These are phyloP conservation scores for Sphaerosporella brunnea DNA, from an alignment of 495 filamentous ascomycete genomes.

Conservation along the genomic window DNA sequence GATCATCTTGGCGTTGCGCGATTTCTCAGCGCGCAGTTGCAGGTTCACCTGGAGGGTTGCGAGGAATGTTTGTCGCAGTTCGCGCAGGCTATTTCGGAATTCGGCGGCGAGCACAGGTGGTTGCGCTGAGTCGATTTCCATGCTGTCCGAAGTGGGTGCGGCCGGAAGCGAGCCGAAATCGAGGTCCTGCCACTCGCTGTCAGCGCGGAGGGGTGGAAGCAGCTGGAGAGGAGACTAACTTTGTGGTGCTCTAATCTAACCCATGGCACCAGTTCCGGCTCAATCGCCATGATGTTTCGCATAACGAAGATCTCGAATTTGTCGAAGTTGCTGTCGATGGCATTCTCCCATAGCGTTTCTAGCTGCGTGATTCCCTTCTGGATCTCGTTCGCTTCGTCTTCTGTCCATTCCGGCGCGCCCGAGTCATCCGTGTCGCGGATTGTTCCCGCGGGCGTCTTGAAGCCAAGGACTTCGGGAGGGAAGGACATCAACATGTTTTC, in stretches of 20 bases:
- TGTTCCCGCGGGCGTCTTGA: slow-evolving; percentile 32
- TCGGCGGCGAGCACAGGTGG: slow-evolving; percentile 37
- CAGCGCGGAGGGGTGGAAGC: too few species aligned
- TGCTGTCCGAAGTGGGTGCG: too few species aligned
- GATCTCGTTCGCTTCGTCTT: slow-evolving; percentile 51
- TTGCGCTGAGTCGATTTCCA: too few species aligned
- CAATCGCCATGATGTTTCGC: slow-evolving; percentile 67
- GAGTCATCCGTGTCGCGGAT: slow-evolving; percentile 38
- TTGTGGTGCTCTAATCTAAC: slow-evolving; percentile 76
- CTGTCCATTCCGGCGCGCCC: slow-evolving; percentile 31
- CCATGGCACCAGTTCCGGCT: slow-evolving; percentile 50
- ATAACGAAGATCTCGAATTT: slow-evolving; percentile 68
- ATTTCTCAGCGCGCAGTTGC: slow-evolving; percentile 52
- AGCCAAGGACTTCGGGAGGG: slow-evolving; percentile 58
- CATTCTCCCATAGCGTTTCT: slow-evolving; percentile 76
- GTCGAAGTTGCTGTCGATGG: slow-evolving; percentile 63
- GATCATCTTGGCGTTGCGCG: slow-evolving; percentile 59
- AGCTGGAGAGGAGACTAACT: too few species aligned
- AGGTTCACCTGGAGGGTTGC: slow-evolving; percentile 66
- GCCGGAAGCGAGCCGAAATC: too few species aligned
- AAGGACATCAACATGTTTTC: slow-evolving; percentile 60
- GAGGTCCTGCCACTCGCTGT: not conserved
- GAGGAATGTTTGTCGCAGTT: slow-evolving; percentile 55
- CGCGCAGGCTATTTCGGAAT: slow-evolving; percentile 38
- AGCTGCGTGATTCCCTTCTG: slow-evolving; percentile 81